These are phyloP conservation scores for Yamadazyma songkhlaensis DNA, from an alignment of 1,139 yeast species.

Conservation along the genomic window DNA sequence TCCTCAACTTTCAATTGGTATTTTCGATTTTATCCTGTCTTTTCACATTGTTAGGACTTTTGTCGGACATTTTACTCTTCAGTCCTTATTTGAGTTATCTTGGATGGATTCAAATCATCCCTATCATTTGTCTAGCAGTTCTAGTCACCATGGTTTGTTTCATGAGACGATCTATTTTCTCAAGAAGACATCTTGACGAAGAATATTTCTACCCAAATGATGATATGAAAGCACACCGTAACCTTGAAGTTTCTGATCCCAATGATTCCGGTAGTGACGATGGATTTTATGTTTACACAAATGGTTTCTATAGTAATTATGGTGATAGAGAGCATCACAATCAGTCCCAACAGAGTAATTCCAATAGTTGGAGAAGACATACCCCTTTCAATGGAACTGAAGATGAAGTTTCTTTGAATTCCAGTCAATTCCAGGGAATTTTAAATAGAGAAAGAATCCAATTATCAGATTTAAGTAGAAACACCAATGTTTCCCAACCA, in stretches of 20 bases:
- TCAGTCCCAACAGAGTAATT: constrained; percentile 14
- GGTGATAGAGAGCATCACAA: constrained; percentile 15
- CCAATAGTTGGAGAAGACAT: constrained; percentile 22
- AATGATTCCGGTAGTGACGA: constrained; percentile 41
- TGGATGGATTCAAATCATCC: constrained; percentile 46
- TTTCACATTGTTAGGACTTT: constrained; percentile 36
- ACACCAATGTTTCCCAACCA: constrained; percentile 1
- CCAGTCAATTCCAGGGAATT: constrained; percentile 12
- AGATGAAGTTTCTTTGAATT: constrained; percentile 18
- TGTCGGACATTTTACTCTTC: constrained; percentile 41
- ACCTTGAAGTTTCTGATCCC: constrained; percentile 17
- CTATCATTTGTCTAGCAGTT: constrained; percentile 35
- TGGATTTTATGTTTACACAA: constrained; percentile 45
- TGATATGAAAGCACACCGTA: constrained; percentile 32
- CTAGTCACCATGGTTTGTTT: constrained; percentile 40
- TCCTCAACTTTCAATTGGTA: constrained; percentile 32
- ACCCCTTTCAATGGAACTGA: constrained; percentile 17
- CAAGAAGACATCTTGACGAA: constrained; percentile 37
- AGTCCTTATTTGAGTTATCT: constrained; percentile 38
- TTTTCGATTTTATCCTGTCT: constrained; percentile 35
- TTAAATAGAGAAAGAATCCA: constrained; percentile 11
- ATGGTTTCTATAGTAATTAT: constrained; percentile 34
- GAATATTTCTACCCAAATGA: constrained; percentile 29
- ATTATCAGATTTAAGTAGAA: constrained; percentile 9
- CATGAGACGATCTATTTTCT: constrained; percentile 36